Evolutionary conservation across 441 rosid genomes (phyloP).

Genomic region (Erysimum pusillum): DNA sequence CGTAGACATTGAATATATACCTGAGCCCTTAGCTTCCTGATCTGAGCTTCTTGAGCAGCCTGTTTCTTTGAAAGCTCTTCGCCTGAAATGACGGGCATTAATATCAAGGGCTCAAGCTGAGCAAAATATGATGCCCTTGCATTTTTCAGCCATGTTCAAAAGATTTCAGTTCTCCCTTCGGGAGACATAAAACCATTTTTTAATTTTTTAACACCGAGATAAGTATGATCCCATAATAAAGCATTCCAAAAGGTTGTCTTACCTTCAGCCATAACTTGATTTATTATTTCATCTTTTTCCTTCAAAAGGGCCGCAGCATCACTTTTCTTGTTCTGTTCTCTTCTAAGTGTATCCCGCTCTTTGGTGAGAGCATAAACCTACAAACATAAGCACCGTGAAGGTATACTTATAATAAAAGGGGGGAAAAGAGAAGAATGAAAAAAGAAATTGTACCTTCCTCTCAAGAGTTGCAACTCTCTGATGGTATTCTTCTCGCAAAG

Average conservation of each 20-base stretch:
- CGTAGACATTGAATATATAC: slow-evolving; percentile 49
- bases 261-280: slow-evolving; percentile 99
- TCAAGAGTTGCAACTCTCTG: slow-evolving; percentile 96
- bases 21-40: slow-evolving; percentile 98
- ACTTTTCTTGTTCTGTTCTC: slow-evolving; percentile 94
- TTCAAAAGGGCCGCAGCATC: slow-evolving; percentile 97
- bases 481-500: slow-evolving; percentile 97
- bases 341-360: slow-evolving; percentile 98
- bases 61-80: slow-evolving; percentile 99
- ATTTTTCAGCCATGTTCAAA: slow-evolving; percentile 21
- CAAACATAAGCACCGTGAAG: slow-evolving; percentile 32
- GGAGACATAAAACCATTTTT: slow-evolving; percentile 10
- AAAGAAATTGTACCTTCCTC: slow-evolving; percentile 68
- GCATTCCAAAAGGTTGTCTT: slow-evolving; percentile 44
- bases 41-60: slow-evolving; percentile 95
- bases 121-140: slow-evolving; percentile 3
- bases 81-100: slow-evolving; percentile 58
- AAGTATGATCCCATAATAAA: slow-evolving; percentile 5
- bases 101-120: slow-evolving; percentile 32
- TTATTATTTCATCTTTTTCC: slow-evolving; percentile 99
- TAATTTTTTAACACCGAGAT: background rate
- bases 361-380: slow-evolving; percentile 96
- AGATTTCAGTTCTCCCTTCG: slow-evolving; percentile 7
- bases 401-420: slow-evolving; percentile 21
- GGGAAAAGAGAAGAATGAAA: background rate